phyloP scores from a whole-genome alignment of 2,329 filamentous ascomycete genomes.

The Cadophora sp. region DNA sequence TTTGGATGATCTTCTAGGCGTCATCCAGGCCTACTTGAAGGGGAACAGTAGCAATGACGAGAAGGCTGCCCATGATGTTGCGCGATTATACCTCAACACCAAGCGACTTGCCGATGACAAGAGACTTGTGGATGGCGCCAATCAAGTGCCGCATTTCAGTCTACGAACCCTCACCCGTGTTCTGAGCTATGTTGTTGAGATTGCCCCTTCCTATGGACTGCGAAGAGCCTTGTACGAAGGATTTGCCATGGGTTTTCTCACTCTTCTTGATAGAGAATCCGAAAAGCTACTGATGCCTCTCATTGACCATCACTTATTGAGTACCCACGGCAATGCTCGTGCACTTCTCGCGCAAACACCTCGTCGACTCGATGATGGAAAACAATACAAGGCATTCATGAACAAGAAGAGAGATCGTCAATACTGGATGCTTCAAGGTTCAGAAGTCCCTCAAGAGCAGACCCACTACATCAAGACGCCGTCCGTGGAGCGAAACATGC shows the following conservation, averaged over 20 bases:
- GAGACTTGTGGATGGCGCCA: slow-evolving; percentile 89
- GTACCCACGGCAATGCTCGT: slow-evolving; percentile 70
- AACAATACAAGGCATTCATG: slow-evolving; percentile 79
- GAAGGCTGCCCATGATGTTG: slow-evolving; percentile 79
- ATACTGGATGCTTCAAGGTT: slow-evolving; percentile 88
- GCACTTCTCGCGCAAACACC: slow-evolving; percentile 81
- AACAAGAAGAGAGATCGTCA: slow-evolving; percentile 70
- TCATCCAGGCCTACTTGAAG: slow-evolving; percentile 88
- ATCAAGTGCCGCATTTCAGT: slow-evolving; percentile 96
- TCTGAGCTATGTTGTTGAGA: slow-evolving; percentile 84
- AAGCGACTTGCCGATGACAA: slow-evolving; percentile 83
- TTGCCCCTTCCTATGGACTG: slow-evolving; percentile 83
- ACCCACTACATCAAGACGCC: slow-evolving; percentile 95
- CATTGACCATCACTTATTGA: slow-evolving; percentile 81
- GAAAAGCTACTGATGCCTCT: slow-evolving; percentile 80
- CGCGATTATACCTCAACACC: slow-evolving; percentile 85
- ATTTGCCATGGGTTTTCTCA: slow-evolving; percentile 97
- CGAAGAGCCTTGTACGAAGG: slow-evolving; percentile 90
- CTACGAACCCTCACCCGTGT: slow-evolving; percentile 91
- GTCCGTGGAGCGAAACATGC: slow-evolving; percentile 91
- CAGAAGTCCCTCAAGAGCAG: slow-evolving; percentile 70
- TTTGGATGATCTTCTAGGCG: slow-evolving; percentile 82
- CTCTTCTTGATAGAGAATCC: slow-evolving; percentile 82
- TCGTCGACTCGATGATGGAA: slow-evolving; percentile 77
- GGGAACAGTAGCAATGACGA: slow-evolving; percentile 74